A percentile compares a stretch with the other conserved stretches of the same genome.
phyloP scores from a whole-genome alignment of 1,284 basidiomycete genomes.

The Mycocalia duriaeana region DNA sequence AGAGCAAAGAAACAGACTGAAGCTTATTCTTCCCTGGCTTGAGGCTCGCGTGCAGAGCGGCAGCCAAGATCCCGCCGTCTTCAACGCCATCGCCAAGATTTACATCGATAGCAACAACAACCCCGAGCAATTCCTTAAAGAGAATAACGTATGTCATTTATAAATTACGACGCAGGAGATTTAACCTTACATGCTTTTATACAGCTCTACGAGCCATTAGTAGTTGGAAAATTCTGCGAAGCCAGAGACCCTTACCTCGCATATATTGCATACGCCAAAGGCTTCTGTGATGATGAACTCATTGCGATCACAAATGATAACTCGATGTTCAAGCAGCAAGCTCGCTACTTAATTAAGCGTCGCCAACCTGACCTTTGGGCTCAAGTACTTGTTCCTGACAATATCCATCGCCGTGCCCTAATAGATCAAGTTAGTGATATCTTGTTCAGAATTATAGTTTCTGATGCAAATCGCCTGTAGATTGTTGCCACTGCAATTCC shows the following conservation, averaged over 20 bases:
- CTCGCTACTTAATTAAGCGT: constrained; percentile 95
- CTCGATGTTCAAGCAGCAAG: constrained; percentile 99
- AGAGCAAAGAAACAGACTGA: constrained; percentile 92
- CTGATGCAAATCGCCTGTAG: constrained; percentile 32
- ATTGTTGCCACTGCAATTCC: constrained; percentile 93
- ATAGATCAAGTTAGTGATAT: constrained; percentile 78
- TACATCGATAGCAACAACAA: constrained; percentile 99
- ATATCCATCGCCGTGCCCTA: constrained; percentile 88
- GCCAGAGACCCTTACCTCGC: constrained; percentile 97
- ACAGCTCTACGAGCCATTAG: constrained; percentile 89
- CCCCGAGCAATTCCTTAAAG: constrained; percentile 95
- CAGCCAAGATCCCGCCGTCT: constrained; percentile 88
- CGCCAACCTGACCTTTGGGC: constrained; percentile 96
- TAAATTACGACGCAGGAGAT: no score
- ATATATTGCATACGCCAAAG: constrained; percentile 99
- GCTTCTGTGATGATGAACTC: constrained; percentile 97
- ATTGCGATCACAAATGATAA: constrained; percentile 98
- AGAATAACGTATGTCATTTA: constrained; percentile 89
- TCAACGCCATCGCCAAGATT: constrained; percentile 98
- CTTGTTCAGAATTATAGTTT: background rate
- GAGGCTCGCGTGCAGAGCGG: constrained; percentile 90
- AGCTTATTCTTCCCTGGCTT: constrained; percentile 96
- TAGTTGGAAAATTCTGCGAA: constrained; percentile 99
- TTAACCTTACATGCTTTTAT: constrained; percentile 5
- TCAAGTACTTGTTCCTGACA: constrained; percentile 88